Percentiles rank a stretch among this genome's conserved stretches.
Conservation (phyloP, 2,329 filamentous ascomycete species). For the Pestalotiopsis sp. region DNA sequence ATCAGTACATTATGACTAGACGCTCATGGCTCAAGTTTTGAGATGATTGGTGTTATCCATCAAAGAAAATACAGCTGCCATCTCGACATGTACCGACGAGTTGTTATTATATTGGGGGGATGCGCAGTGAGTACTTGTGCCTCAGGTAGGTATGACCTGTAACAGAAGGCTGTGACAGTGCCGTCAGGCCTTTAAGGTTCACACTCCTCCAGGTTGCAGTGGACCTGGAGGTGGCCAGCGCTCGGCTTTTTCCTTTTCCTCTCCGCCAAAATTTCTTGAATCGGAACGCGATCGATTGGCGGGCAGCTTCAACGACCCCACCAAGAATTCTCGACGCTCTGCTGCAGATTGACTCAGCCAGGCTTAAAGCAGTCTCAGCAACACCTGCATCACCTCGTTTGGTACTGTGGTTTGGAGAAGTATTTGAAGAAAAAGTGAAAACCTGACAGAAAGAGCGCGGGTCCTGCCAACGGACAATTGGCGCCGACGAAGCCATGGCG, state of each 20-base stretch:
- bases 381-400: background rate
- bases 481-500: slow-evolving; percentile 1
- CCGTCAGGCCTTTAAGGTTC: background rate
- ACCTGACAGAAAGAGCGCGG: background rate
- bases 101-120: too few relatives aligned
- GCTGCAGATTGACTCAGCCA: background rate
- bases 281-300: slow-evolving; percentile 1
- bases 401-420: background rate
- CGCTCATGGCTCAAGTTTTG: too few relatives aligned
- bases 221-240: background rate
- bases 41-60: too few relatives aligned
- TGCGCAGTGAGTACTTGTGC: too few relatives aligned
- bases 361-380: background rate
- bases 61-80: too few relatives aligned
- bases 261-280: slow-evolving; percentile 7
- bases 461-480: background rate
- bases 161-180: too few relatives aligned
- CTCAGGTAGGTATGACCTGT: too few relatives aligned
- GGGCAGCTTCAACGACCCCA: background rate
- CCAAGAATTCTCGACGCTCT: background rate
- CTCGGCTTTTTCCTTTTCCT: slow-evolving; percentile 10
- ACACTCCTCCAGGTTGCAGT: background rate
- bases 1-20: too few relatives aligned
- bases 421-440: background rate
- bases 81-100: too few relatives aligned